Evolutionary conservation across 768 basidiomycete genomes (phyloP).

Genomic region (Suillus cothurnatus): DNA sequence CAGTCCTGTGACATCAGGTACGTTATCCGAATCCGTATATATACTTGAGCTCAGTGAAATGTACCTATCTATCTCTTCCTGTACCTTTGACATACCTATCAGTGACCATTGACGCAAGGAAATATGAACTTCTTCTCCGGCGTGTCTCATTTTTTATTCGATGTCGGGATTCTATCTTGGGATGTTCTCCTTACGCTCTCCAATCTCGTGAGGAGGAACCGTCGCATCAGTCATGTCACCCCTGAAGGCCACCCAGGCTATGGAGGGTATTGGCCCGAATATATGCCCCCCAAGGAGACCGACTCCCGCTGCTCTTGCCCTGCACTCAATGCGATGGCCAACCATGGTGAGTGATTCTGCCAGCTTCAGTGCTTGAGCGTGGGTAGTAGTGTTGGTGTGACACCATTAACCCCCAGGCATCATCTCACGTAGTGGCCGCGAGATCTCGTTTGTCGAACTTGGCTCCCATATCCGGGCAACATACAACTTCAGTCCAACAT

Average conservation of each 20-base stretch:
- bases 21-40: neutral
- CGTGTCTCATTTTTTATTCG: conserved; percentile 6
- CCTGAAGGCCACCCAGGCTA: conserved; percentile 57
- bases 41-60: neutral
- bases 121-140: neutral
- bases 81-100: neutral
- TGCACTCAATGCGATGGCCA: conserved; percentile 79
- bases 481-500: conserved; percentile 71
- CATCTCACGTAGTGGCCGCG: conserved; percentile 62
- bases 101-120: neutral
- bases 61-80: neutral
- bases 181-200: conserved; percentile 52
- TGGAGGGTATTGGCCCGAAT: conserved; percentile 73
- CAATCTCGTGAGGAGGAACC: conserved; percentile 54
- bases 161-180: conserved; percentile 43
- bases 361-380: neutral
- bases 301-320: conserved; percentile 79
- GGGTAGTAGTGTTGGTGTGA: neutral
- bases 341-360: conserved; percentile 58
- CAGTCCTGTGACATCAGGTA: neutral
- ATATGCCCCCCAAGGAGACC: conserved; percentile 52
- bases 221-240: conserved; percentile 51
- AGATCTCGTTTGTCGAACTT: conserved; percentile 62
- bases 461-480: conserved; percentile 46
- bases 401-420: conserved; percentile 31